Evolutionary conservation across 768 basidiomycete genomes (phyloP).

Genomic region (Lactarius indigo): DNA sequence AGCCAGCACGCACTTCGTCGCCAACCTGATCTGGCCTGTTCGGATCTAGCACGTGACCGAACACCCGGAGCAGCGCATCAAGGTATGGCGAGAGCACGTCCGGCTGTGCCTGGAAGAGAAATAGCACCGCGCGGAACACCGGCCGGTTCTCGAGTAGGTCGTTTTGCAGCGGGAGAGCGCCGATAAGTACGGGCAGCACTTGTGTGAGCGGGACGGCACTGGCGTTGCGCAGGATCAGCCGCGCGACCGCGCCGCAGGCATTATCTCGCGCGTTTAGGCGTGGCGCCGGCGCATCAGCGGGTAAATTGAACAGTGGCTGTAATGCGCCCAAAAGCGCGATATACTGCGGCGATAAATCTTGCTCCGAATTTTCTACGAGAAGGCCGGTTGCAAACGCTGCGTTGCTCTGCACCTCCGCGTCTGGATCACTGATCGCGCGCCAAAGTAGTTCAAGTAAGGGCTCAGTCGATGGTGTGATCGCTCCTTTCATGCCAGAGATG

Average conservation of each 20-base stretch:
- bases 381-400: constrained; percentile 93
- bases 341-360: constrained; percentile 82
- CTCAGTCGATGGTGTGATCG: constrained; percentile 81
- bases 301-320: constrained; percentile 72
- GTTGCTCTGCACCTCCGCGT: constrained; percentile 94
- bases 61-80: constrained; percentile 74
- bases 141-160: constrained; percentile 89
- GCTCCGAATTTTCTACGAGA: constrained; percentile 79
- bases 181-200: constrained; percentile 81
- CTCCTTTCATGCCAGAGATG: constrained; percentile 84
- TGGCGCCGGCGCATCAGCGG: constrained; percentile 58
- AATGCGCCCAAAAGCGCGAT: constrained; percentile 72
- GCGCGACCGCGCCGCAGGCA: constrained; percentile 89
- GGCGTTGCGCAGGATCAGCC: constrained; percentile 79
- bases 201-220: constrained; percentile 82
- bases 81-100: constrained; percentile 68
- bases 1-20: constrained; percentile 69
- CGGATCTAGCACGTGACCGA: constrained; percentile 80
- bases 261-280: constrained; percentile 90
- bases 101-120: constrained; percentile 76
- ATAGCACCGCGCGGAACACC: constrained; percentile 85
- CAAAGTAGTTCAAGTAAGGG: constrained; percentile 82
- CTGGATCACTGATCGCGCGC: constrained; percentile 74
- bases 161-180: constrained; percentile 79
- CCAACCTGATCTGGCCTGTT: constrained; percentile 70